phyloP scores from a whole-genome alignment of 305 asterid species.

The Fraxinus latifolia region DNA sequence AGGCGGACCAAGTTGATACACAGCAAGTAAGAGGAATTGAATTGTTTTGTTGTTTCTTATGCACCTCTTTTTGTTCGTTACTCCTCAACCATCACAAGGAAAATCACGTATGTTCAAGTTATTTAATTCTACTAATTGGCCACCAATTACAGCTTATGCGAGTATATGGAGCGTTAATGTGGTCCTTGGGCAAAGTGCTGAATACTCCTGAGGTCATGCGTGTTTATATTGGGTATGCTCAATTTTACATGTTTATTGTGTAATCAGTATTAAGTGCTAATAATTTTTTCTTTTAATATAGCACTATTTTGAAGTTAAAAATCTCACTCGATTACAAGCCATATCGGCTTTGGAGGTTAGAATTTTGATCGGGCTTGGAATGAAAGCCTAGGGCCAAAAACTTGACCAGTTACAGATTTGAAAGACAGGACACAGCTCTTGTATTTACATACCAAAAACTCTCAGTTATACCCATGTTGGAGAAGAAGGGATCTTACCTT shows the following conservation, averaged over 20 bases:
- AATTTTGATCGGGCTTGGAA: background rate
- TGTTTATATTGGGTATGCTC: slow-evolving; percentile 83
- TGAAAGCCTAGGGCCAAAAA: background rate
- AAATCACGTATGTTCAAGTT: background rate
- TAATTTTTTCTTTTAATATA: background rate
- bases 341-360: background rate
- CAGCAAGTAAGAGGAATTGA: slow-evolving; percentile 57
- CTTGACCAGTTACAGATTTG: background rate
- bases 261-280: background rate
- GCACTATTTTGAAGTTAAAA: background rate
- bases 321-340: background rate
- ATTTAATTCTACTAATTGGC: slow-evolving; percentile 18
- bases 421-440: background rate
- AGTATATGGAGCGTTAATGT: slow-evolving; percentile 96
- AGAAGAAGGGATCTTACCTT: background rate
- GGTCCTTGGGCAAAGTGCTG: slow-evolving; percentile 95
- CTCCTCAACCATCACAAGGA: slow-evolving; percentile 6
- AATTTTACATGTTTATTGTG: background rate
- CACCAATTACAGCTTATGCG: slow-evolving; percentile 75
- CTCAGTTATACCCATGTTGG: background rate
- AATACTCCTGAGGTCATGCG: slow-evolving; percentile 93
- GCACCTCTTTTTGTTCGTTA: slow-evolving; percentile 3
- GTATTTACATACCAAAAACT: background rate
- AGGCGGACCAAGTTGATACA: slow-evolving; percentile 87
- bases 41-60: slow-evolving; percentile 3